Base-by-base conservation (phyloP, 805 yeast species). In the Pichia rugopelliculosa region DNA sequence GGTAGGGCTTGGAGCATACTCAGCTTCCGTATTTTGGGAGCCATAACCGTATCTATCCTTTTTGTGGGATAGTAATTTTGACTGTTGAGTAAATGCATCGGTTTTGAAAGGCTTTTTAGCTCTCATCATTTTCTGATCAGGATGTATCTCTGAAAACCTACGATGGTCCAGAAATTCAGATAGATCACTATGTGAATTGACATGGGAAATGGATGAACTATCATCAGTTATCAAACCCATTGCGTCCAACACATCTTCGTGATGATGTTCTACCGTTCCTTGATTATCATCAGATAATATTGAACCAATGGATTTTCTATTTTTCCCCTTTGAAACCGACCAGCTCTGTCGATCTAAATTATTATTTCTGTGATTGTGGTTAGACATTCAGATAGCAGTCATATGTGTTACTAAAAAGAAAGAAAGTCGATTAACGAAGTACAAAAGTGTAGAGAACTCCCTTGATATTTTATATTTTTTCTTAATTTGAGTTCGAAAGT, bases 201-300 rank as follows among this genome's bases (percentile, higher is more conserved):
- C 9, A 13, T 18, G 6, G 30, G 30, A 7, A 11, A 11, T 9
- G 12, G 43, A 17, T 4, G 30, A 20, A 10, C 23, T 15, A 13
- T 52, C 55, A 8, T 50, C 43, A 15, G 36, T 23, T 6, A 52
- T 39, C 22, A 47, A n/a, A 6, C 55, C 55, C 46, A 52, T 36
- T 11, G 55, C 55, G 39, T 52, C 55, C 8, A 45, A 23, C 3
- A 42, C 47, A 22, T 52, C 53, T 9, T 52, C 49, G n/a, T 30
- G 34, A 30, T 30, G 34, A n/a, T 24, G 36, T 39, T 36, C 17
- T 24, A 25, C 21, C 25, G 24, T 21, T 17, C n/a, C 6, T 4
- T 26, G 46, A n/a, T 23, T 22, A 10, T 43, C 40, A 3, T n/a
- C 13, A n/a, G 41, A 36, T 9, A 23, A n/a, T 9, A 33, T 18